Base-by-base conservation (phyloP, 2,329 filamentous ascomycete genomes). In the Alternaria gaisen region DNA sequence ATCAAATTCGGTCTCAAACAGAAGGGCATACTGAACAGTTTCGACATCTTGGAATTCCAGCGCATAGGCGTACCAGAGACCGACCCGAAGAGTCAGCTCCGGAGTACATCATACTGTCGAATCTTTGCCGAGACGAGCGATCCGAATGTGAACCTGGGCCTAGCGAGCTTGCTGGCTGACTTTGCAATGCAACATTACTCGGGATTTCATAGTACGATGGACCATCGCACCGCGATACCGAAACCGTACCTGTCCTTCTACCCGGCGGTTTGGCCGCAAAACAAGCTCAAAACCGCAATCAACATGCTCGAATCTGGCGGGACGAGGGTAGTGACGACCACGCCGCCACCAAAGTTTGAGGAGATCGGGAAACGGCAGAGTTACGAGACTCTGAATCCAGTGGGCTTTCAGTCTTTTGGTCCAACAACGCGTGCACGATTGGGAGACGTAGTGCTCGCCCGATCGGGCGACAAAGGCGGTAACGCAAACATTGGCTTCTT, bases 31-130 rank as follows among this genome's bases (percentile, higher is more conserved):
- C 57, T 76, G 24, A 73, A 81, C 20, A 73, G 80, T 34, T 79
- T 85, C 44, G 81, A 85, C 55, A 71, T 83, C 3, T 75, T 87
- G n/a, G 84, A 86, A 38, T 86, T 87, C 53, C 84, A 86, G 68
- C 81, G 73, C 68, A 66, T 74, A 44, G 70, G 73, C 28, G 58
- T 73, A 16, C 72, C 73, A 4, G 72, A 72, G 32, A 36, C 61
- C 2, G 69, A 76, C 34, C 74, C 75, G 3, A 60, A 30, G 26
- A 69, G 64, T 48, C 75, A 76, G 51, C 66, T 77, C 46, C 59
- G 67, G 26, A 74, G 72, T 34, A 79, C 76, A 9, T 69, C 70
- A 2, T 77, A 74, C 59, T 68, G 76, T 22, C 72, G 75, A 16
- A 68, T 77, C 30, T 75, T 77, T 51, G 75, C 73, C 11, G 70